Base-by-base conservation (phyloP, 169 alveolate genomes). In the Eimeria maxima region DNA sequence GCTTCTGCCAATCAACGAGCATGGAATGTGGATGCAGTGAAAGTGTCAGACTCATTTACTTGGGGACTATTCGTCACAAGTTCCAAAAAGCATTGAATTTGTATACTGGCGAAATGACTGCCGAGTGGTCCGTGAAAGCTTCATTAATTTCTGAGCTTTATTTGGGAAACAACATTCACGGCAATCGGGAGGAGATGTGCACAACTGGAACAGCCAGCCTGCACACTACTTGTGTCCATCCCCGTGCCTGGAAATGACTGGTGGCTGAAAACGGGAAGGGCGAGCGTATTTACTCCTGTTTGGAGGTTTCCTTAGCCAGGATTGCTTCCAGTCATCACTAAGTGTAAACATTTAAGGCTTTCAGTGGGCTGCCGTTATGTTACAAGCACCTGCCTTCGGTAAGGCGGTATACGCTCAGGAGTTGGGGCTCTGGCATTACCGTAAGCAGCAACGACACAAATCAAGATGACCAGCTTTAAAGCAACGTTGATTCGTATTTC, bases 351-450 rank as follows among this genome's bases (percentile, higher is more conserved):
- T 38, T 38, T 38, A 8, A 42, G 18, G 50, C 38, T 16, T 1
- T 73, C 53, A 14, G 50, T 38, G 6, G 27, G 83, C 83, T 14
- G 33, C 33, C 29, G 33, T 16, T 73, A 73, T 38, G 50, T 38
- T 50, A 16, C 53, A 16, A 73, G 16, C 6, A 18, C 83, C 27
- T 4, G 29, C 5, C 27, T 38, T 18, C 38, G 55, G 83, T 3
- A 38, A 73, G 29, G 55, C 20, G 53, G 83, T 14, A 13, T 33
- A 16, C 83, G 29, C 29, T 38, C n/a, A 38, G 83, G 14, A 38
- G 55, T 73, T 73, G 83, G 83, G 83, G 83, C 83, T 38, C 83
- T 38, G 83, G 16, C 50, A 29, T 27, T 22, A 16, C 29, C 27
- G 50, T 33, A 73, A 29, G 53, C 2, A 73, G 16, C 29, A 14